Evolutionary conservation across 1,284 basidiomycete genomes (phyloP).

Genomic region (Volvariella volvacea): DNA sequence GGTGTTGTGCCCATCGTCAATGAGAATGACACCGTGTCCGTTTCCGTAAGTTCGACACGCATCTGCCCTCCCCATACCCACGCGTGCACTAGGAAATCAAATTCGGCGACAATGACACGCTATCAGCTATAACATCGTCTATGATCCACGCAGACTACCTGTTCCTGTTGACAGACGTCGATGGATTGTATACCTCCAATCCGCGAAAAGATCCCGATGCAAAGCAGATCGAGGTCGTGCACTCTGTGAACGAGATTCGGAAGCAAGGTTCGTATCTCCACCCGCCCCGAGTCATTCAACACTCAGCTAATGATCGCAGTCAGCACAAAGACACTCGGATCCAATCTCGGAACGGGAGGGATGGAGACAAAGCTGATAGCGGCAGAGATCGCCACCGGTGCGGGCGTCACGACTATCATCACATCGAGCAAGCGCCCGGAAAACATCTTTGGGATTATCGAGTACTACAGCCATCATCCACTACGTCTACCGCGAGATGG

Average conservation of each 20-base stretch:
- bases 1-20: conserved; percentile 94
- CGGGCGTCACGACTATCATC: conserved; percentile 93
- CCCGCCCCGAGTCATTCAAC: not conserved
- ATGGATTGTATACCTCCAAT: conserved; percentile 94
- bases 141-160: conserved; percentile 98
- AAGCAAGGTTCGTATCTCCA: conserved; percentile 58
- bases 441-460: conserved; percentile 79
- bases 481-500: conserved; percentile 28
- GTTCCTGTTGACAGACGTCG: conserved; percentile 95
- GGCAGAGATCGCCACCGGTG: conserved; percentile 93
- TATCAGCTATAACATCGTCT: conserved; percentile 94
- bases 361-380: conserved; percentile 99
- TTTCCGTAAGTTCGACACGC: conserved; percentile 62
- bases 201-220: conserved; percentile 86
- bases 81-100: conserved; percentile 83
- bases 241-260: conserved; percentile 79
- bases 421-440: conserved; percentile 77
- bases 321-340: conserved; percentile 87
- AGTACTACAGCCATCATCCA: conserved; percentile 46
- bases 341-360: conserved; percentile 92
- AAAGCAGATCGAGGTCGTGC: conserved; percentile 74
- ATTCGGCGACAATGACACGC: conserved; percentile 98
- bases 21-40: conserved; percentile 94
- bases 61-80: not conserved
- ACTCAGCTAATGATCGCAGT: conserved; percentile 41